These are phyloP conservation scores for Umbelopsis vinacea DNA, from an alignment of 192 early-diverging fungal genomes.

Conservation along the genomic window DNA sequence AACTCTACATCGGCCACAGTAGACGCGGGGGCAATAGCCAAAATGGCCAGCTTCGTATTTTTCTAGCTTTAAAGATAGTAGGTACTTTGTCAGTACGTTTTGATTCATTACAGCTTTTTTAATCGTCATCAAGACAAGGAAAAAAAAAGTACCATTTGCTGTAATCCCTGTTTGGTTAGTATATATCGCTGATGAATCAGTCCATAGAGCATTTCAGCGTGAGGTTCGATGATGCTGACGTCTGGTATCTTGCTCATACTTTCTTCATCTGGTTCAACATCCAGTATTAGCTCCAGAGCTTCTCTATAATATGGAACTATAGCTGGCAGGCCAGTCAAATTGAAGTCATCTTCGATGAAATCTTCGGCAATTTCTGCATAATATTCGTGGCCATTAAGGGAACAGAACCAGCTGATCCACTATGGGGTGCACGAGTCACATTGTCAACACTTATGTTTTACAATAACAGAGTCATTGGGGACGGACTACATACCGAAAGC, in stretches of 20 bases:
- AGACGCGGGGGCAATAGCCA: constrained; percentile 74
- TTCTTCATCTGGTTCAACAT: constrained; percentile 73
- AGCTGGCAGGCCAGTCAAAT: constrained; percentile 88
- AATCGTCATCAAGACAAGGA: constrained; percentile 27
- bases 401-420: constrained; percentile 84
- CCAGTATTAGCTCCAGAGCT: constrained; percentile 95
- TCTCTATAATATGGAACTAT: constrained; percentile 87
- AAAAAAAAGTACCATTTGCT: constrained; percentile 68
- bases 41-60: constrained; percentile 80
- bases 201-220: constrained; percentile 92
- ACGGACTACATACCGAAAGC: constrained; percentile 9
- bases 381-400: constrained; percentile 74
- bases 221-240: constrained; percentile 76
- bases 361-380: constrained; percentile 78
- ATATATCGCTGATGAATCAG: constrained; percentile 95
- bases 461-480: too few species aligned
- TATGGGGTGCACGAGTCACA: constrained; percentile 22
- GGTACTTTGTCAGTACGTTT: not conserved
- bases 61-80: constrained; percentile 48
- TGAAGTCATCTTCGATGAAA: constrained; percentile 96
- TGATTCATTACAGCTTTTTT: too few species aligned
- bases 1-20: constrained; percentile 64
- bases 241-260: constrained; percentile 64
- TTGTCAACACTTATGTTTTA: not conserved
- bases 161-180: constrained; percentile 83